Evolutionary conservation across 2,329 filamentous ascomycete genomes (phyloP), one percentile per base, ranked within the genome.

Genomic region (Botrytis pseudocinerea): DNA sequence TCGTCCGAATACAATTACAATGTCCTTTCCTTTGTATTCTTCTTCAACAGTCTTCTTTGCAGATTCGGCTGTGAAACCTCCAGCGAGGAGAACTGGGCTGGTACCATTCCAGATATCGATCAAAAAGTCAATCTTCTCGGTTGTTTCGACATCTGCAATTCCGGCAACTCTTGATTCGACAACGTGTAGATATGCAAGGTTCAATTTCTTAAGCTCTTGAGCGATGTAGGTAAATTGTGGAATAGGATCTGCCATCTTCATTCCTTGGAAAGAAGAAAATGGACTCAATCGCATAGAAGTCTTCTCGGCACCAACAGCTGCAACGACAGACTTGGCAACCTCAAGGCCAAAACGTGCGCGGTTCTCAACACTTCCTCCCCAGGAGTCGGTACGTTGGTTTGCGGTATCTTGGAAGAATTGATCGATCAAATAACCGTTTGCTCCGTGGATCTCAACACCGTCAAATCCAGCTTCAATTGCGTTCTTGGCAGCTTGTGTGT

Each of bases 181-280:
- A 12, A 92, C 82, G 78, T 92, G 89, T 2, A 91, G 79, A 78
- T 89, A 92, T 0, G 89, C 86, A 22, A 93, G 82, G 1, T 85
- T 83, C 1, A 90, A 79, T 40, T 82, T 80, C 70, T 84, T 86
- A 18, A 89, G 82, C 60, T 86, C 84, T 46, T 82, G 77, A 60
- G 89, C 83, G 12, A 92, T 78, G 77, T 92, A 83, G 0, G 82
- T 82, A 78, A 92, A 93, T 74, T 93, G 90, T 0, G 90, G 87
- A 14, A 88, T 78, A 0, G 90, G 90, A 62, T 93, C 85, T 0
- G 80, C 76, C 88, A 92, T 91, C 46, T 82, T 82, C 90, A 92
- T 90, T 46, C 85, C 86, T 74, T 92, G 88, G 82, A 89, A 92
- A 0, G 82, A 81, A 68, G 85, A 87, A 82, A 85, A 92, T 0